Conservation (phyloP, 1,284 basidiomycete species). For the Mixia osmundae region DNA sequence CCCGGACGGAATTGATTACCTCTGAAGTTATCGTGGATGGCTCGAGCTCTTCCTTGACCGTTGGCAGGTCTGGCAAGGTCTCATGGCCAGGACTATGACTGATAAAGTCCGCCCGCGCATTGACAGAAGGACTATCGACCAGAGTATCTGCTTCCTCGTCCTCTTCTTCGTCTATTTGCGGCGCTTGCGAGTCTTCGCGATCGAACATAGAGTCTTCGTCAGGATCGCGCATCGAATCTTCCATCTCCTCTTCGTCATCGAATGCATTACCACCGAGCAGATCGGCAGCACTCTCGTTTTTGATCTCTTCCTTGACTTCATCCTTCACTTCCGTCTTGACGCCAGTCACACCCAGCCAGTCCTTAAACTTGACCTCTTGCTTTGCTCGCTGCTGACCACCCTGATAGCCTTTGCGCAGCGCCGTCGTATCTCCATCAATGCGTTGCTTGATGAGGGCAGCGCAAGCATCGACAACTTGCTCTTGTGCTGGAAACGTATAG, state of each 20-base stretch:
- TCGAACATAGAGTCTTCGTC: neutral
- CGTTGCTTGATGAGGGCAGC: conserved; percentile 46
- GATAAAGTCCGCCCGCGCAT: conserved; percentile 17
- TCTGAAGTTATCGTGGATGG: conserved; percentile 7
- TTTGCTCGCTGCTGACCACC: conserved; percentile 11
- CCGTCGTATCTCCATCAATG: conserved; percentile 22
- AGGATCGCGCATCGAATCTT: neutral
- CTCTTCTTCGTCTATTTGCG: conserved; percentile 18
- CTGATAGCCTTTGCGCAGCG: conserved; percentile 9
- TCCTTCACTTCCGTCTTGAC: conserved; percentile 16
- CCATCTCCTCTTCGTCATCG: conserved; percentile 3
- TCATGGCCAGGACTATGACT: neutral
- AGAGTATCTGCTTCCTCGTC: conserved; percentile 17
- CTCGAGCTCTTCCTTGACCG: conserved; percentile 7
- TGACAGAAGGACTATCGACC: conserved; percentile 12
- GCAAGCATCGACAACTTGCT: conserved; percentile 74
- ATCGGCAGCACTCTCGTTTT: conserved; percentile 16
- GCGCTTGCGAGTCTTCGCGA: conserved; percentile 20
- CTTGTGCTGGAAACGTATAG: conserved; percentile 88
- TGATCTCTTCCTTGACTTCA: conserved; percentile 19
- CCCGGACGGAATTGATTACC: too few relatives aligned
- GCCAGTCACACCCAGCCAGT: conserved; percentile 23
- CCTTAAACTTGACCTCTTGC: conserved; percentile 14
- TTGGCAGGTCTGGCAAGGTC: neutral
- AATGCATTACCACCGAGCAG: too few relatives aligned